Base-by-base conservation (phyloP, 768 basidiomycete genomes). In the Suillus fuscotomentosus region DNA sequence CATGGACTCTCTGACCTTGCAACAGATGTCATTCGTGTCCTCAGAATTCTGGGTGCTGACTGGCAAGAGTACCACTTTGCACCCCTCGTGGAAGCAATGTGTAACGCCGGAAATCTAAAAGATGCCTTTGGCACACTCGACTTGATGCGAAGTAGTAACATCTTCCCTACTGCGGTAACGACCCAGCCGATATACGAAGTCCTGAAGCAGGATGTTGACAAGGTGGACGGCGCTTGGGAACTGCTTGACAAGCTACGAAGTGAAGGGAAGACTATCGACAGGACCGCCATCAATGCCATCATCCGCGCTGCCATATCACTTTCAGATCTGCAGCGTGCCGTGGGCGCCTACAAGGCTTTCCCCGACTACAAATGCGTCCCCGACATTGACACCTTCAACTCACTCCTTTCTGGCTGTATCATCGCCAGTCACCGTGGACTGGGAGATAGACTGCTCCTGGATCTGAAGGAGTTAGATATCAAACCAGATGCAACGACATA, bases 41-140 rank as follows among this genome's bases (percentile, higher is more conserved):
- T 96, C 45, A 81, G 84, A 53, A 60, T 66, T 11, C 75, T 84
- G 9, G 81, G 82, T 17, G 75, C 85, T 15, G 71, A 79, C 54
- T 81, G 84, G 76, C 71, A 81, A 70, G 94, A 95, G 72, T 77
- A 90, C 70, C 94, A 96, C 72, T 86, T 92, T 68, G 86, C 90
- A 1, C 86, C 92, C 3, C 76, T 95, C 24, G 78, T 95, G 38
- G 90, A 94, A 71, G 87, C 92, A 0, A 87, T 90, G 69, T 86
- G 85, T 73, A 82, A 78, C 15, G 82, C 80, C 34, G 79, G 80
- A 1, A 80, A 85, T 50, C 69, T 92, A 50, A 82, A 85, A 60
- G 86, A 91, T 41, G 92, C 91, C 0, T 75, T 95, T 59, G 72
- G 78, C 41, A 79, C 84, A 17, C 76, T 95, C 41, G 72, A 80